Evolutionary conservation across 345 rosid species (phyloP).

Genomic region (Pelargonium nanum): DNA sequence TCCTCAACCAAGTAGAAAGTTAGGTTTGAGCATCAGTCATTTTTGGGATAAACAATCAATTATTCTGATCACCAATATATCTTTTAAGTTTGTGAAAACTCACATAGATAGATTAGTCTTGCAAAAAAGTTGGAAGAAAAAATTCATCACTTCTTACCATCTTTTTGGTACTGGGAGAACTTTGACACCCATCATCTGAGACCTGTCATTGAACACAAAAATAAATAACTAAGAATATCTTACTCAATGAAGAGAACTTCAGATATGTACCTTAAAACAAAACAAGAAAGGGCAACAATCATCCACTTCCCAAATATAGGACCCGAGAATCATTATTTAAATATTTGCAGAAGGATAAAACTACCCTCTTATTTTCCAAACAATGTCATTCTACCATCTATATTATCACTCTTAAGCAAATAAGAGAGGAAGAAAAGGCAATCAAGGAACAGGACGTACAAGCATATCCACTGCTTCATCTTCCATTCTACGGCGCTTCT

Average conservation of each 20-base stretch:
- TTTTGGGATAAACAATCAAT: not conserved
- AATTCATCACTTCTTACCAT: not conserved
- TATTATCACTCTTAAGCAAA: no score
- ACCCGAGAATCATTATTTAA: not conserved
- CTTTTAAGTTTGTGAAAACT: not conserved
- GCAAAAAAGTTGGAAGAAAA: not conserved
- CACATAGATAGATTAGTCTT: not conserved
- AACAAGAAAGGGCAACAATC: no score
- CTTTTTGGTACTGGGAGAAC: not conserved
- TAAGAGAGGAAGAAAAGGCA: not conserved
- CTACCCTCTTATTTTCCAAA: no score
- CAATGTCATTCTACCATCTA: no score
- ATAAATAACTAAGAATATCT: no score
- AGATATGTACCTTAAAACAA: not conserved
- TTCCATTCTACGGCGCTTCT: conserved; percentile 61
- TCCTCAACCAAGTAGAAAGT: not conserved
- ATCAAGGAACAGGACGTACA: conserved; percentile 13
- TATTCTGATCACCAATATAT: not conserved
- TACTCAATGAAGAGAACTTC: not conserved
- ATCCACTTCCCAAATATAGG: not conserved
- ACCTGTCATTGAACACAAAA: not conserved
- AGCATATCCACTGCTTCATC: conserved; percentile 41
- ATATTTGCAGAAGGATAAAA: not conserved
- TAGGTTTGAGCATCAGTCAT: not conserved
- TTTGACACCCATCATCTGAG: not conserved